phyloP scores from a whole-genome alignment of 2,329 filamentous ascomycete species.

The Colletotrichum viniferum region DNA sequence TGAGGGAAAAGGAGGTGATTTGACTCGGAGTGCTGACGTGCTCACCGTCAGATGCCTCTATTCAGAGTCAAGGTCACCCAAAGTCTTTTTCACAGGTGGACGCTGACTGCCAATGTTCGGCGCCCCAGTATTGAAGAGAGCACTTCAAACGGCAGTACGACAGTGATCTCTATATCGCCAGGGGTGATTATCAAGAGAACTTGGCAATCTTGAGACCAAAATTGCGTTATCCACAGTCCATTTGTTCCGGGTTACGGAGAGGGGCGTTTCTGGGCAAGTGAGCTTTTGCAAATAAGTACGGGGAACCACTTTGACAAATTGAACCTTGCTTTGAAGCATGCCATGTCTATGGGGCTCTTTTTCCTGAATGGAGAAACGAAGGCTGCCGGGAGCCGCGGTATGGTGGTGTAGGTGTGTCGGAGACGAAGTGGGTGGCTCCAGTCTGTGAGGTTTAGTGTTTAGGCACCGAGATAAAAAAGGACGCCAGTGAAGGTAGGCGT shows the following conservation, averaged over 20 bases:
- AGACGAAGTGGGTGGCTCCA: constrained; percentile 3
- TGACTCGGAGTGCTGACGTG: neutral
- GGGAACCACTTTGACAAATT: neutral
- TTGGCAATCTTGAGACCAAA: neutral
- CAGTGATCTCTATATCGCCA: neutral
- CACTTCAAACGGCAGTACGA: rapidly evolving
- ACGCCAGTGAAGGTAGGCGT: neutral
- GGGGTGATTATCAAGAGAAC: neutral
- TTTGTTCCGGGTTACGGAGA: too few species aligned
- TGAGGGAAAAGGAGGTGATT: neutral
- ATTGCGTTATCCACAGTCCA: neutral
- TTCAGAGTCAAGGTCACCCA: neutral
- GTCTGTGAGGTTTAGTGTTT: constrained; percentile 8
- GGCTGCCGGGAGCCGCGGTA: neutral
- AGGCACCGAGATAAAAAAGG: constrained; percentile 18
- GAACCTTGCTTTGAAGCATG: neutral
- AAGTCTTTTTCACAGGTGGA: neutral
- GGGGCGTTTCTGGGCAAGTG: too few species aligned
- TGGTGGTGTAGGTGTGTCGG: neutral
- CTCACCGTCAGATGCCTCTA: neutral
- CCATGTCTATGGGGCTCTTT: neutral
- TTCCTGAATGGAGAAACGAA: neutral
- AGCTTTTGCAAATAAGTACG: neutral
- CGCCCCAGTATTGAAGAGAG: neutral
- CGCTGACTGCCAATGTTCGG: neutral